Evolutionary conservation across 2,329 filamentous ascomycete genomes (phyloP).

Genomic region (Neofusicoccum sp.): DNA sequence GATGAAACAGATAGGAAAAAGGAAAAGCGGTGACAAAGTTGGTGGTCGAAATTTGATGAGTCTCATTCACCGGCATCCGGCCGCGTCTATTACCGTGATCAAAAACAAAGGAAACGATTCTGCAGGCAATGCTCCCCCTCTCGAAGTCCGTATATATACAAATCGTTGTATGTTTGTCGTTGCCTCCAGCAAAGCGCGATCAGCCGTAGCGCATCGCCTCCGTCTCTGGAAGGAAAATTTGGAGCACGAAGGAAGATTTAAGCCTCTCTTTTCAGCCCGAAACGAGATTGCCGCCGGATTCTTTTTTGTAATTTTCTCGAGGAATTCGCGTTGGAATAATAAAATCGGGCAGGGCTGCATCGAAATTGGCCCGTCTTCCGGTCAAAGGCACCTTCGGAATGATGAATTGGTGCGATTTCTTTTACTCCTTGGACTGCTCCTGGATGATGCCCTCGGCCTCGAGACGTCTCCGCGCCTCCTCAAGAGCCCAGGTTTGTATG

Average conservation of each 20-base stretch:
- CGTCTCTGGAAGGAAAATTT: neutral
- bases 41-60: slow-evolving; percentile 8
- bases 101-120: slow-evolving; percentile 4
- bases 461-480: slow-evolving; percentile 92
- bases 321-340: neutral
- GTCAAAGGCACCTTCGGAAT: neutral
- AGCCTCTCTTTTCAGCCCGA: slow-evolving; percentile 8
- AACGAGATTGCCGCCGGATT: neutral
- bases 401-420: neutral
- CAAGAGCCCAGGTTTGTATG: slow-evolving; percentile 98
- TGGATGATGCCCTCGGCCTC: slow-evolving; percentile 92
- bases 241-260: neutral
- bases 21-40: neutral
- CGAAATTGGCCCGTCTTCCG: neutral
- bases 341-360: neutral
- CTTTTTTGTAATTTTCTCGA: neutral
- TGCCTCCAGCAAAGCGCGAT: slow-evolving; percentile 4
- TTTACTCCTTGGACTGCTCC: slow-evolving; percentile 52
- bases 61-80: slow-evolving; percentile 11
- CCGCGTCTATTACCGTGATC: slow-evolving; percentile 11
- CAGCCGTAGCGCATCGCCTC: slow-evolving; percentile 1
- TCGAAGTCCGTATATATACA: slow-evolving; percentile 11
- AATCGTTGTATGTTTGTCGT: slow-evolving; percentile 9
- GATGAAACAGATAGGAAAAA: neutral
- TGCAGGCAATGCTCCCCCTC: neutral